Conservation (phyloP, 2,329 filamentous ascomycete species). For the Pestalotiopsis sp. region DNA sequence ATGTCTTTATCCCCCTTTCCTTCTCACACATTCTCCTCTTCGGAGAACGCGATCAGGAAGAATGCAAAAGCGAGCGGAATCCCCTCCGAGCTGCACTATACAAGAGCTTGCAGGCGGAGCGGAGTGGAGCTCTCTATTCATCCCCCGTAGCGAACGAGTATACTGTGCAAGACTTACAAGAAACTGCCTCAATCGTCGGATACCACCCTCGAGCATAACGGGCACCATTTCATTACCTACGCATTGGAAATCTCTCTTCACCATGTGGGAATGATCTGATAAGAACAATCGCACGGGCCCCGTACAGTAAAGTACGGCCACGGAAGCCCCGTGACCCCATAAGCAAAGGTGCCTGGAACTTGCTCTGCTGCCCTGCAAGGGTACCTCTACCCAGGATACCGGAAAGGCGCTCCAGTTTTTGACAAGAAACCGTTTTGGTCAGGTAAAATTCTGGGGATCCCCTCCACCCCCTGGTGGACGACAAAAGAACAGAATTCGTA, state of each 20-base stretch:
- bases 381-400: background rate
- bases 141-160: background rate
- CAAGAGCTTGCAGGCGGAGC: background rate
- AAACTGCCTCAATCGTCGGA: background rate
- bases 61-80: background rate
- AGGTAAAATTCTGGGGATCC: background rate
- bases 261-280: background rate
- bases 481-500: background rate
- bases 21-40: background rate
- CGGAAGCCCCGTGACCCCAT: background rate
- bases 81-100: background rate
- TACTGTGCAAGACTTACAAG: background rate
- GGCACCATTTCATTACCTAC: too few species aligned
- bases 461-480: background rate
- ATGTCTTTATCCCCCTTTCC: background rate
- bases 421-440: background rate
- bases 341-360: background rate
- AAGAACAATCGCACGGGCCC: background rate
- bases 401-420: background rate
- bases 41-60: background rate
- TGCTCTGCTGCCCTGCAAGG: background rate
- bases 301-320: background rate
- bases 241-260: background rate
- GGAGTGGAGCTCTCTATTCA: background rate
- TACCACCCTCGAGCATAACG: too few species aligned